These are phyloP conservation scores for Alternaria consortialis DNA, from an alignment of 2,329 filamentous ascomycete species.

Conservation along the genomic window DNA sequence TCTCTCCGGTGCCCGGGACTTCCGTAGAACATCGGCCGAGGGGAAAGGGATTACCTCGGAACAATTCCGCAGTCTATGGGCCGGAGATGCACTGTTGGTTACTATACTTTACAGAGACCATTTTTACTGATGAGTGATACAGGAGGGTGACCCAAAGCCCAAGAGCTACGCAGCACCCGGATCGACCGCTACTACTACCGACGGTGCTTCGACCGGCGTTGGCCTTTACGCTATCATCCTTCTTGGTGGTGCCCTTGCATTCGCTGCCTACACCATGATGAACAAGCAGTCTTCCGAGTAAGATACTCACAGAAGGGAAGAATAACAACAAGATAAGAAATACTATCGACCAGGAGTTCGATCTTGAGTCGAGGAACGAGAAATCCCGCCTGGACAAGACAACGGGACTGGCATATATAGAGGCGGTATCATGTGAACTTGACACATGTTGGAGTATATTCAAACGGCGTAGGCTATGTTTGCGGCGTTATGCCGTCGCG, in stretches of 20 bases:
- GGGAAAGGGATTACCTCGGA: slow-evolving; percentile 23
- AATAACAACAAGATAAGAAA: neutral
- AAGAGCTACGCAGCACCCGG: slow-evolving; percentile 64
- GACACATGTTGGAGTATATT: neutral
- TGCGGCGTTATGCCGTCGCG: neutral
- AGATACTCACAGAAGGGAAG: neutral
- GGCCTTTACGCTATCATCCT: slow-evolving; percentile 84
- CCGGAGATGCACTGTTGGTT: neutral
- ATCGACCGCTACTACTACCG: slow-evolving; percentile 57
- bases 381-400: neutral
- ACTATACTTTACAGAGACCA: neutral
- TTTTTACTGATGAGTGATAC: slow-evolving; percentile 8
- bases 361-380: neutral
- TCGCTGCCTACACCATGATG: slow-evolving; percentile 85
- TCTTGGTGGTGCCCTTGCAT: slow-evolving; percentile 78
- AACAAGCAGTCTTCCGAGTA: slow-evolving; percentile 59
- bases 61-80: slow-evolving; percentile 25
- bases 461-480: neutral
- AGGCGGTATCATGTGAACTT: neutral
- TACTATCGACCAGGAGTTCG: neutral
- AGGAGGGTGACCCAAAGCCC: slow-evolving; percentile 80
- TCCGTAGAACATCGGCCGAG: neutral
- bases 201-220: slow-evolving; percentile 70
- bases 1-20: neutral
- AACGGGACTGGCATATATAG: slow-evolving; percentile 2